phyloP scores from a whole-genome alignment of 352 stramenopile genomes.

The Plasmopara viticola region DNA sequence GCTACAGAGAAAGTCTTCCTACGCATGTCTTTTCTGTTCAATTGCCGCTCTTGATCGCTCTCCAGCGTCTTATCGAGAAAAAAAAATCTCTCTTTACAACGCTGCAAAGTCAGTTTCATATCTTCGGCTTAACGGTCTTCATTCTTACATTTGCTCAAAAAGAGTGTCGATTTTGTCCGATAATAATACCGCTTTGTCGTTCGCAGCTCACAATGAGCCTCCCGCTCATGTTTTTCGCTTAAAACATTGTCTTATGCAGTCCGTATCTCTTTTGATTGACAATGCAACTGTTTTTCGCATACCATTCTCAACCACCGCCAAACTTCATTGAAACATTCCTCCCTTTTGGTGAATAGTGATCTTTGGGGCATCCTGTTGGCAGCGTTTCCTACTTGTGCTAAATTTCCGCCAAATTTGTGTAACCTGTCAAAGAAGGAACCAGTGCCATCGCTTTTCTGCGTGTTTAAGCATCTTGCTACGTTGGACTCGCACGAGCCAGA shows the following conservation, averaged over 20 bases:
- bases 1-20: no score
- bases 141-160: constrained; percentile 18
- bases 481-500: constrained; percentile 23
- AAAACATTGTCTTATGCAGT: constrained; percentile 12
- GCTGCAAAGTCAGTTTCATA: constrained; percentile 30
- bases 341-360: constrained; percentile 19
- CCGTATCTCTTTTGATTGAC: constrained; percentile 11
- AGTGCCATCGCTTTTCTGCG: constrained; percentile 18
- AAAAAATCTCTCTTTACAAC: constrained; percentile 22
- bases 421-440: constrained; percentile 14
- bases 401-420: constrained; percentile 21
- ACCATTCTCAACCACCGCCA: constrained; percentile 41
- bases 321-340: constrained; percentile 10
- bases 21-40: no score
- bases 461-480: constrained; percentile 27
- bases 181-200: constrained; percentile 34
- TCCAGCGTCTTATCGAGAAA: constrained; percentile 16
- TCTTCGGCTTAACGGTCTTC: constrained; percentile 23
- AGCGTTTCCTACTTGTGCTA: constrained; percentile 16
- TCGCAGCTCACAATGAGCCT: constrained; percentile 38
- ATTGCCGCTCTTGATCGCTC: no score
- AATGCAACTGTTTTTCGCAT: constrained; percentile 16
- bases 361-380: constrained; percentile 10
- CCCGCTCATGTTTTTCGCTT: constrained; percentile 35
- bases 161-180: constrained; percentile 30